phyloP scores from a whole-genome alignment of 176 grass and related monocot genomes.

The Lolium multiflorum region DNA sequence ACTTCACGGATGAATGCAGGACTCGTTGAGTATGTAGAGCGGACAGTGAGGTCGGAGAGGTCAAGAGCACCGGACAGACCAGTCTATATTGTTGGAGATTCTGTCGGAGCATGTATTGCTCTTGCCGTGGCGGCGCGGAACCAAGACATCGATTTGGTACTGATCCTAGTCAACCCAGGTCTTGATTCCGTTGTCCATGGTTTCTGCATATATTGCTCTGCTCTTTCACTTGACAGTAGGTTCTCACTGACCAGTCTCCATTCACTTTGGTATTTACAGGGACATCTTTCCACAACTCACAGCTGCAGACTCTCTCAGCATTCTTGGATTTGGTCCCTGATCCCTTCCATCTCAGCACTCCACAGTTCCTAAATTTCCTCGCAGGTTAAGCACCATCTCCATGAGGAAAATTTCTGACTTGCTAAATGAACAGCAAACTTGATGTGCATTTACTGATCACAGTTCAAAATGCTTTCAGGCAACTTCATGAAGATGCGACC shows the following conservation, averaged over 20 bases:
- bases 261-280: conserved; percentile 37
- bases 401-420: not conserved
- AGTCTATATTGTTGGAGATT: conserved; percentile 85
- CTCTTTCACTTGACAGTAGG: not conserved
- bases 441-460: conserved; percentile 28
- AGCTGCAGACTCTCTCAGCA: conserved; percentile 47
- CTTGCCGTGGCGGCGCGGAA: conserved; percentile 79
- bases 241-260: not conserved
- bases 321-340: conserved; percentile 57
- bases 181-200: conserved; percentile 28
- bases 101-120: conserved; percentile 85
- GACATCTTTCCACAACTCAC: conserved; percentile 72
- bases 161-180: conserved; percentile 94
- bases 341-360: conserved; percentile 59
- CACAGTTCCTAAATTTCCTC: conserved; percentile 62
- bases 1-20: conserved; percentile 37
- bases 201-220: not conserved
- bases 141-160: conserved; percentile 63
- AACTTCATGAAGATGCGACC: conserved; percentile 53
- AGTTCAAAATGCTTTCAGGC: conserved; percentile 39
- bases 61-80: conserved; percentile 50
- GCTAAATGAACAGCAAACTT: conserved; percentile 2
- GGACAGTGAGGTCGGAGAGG: conserved; percentile 64
- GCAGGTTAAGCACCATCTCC: conserved; percentile 53
- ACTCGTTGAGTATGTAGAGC: conserved; percentile 75